Evolutionary conservation across 2,329 filamentous ascomycete species (phyloP), one percentile per base, ranked within the genome.

Genomic region (Tolypocladium amazonense): DNA sequence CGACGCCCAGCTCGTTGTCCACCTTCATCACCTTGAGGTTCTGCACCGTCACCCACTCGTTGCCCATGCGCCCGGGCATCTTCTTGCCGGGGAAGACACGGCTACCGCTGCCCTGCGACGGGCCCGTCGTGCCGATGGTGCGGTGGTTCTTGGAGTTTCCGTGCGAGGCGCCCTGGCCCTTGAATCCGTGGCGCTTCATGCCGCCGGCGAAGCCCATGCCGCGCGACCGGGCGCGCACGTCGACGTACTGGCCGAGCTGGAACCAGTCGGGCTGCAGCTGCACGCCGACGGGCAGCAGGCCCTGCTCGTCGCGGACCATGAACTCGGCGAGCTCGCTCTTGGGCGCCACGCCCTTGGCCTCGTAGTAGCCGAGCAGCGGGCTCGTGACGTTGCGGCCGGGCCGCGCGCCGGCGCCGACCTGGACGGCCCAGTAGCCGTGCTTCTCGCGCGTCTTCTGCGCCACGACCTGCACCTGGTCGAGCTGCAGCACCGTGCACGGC

Each of bases 31-130:
- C 86, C 76, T 88, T 89, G 67, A 97, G 78, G 75, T 96, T 97
- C 81, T 97, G 92, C 60, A 94, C 82, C 56, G 94, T 99, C 59
- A 92, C 89, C 66, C 85, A 86, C 74, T 96, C 84, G 65, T 88
- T 89, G 64, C 94, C 94, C 94, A 99, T 97, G 61, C 90, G 86
- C 59, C 94, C 94, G 4, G 94, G 86, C 94, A 99, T 99, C 78
- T 92, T 94, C 85, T 99, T 99, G 62, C 94, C 94, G 0, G 94
- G 94, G 71, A 92, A 79, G 30, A 99, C 93, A 76, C 94, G 86
- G 63, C 90, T 95, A 77, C 94, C 94, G 71, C 89, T 87, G 65
- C 94, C 94, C 76, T 99, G 94, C 67, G 88, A 89, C 62, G 89
- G 90, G 72, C 94, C 94, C 9, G 88, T 83, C 39, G 91, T 93